A percentile compares a stretch with the other conserved stretches of the same genome.
Conservation (phyloP, 2,329 filamentous ascomycete genomes). For the Aureobasidium uvarum region DNA sequence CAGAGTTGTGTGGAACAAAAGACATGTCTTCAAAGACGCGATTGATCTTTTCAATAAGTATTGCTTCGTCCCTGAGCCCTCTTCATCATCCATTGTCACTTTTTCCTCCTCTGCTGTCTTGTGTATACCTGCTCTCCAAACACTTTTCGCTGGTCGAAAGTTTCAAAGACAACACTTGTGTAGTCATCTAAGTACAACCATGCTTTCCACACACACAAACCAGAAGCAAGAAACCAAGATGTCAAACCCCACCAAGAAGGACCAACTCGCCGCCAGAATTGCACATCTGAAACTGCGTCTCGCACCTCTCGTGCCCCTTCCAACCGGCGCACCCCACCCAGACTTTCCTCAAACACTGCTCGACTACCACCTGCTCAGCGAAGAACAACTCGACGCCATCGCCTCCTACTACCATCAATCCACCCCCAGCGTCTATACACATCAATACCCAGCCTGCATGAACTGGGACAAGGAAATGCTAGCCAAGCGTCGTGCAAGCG, state of each 20-base stretch:
- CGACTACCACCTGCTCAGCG: constrained; percentile 71
- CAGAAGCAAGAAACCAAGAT: not conserved
- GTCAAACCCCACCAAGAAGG: constrained; percentile 32
- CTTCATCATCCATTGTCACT: not conserved
- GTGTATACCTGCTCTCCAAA: not conserved
- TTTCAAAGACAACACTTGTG: not conserved
- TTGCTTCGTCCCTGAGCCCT: not conserved
- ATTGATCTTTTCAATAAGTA: not conserved
- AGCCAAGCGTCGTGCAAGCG: not conserved
- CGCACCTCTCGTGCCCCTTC: constrained; percentile 59
- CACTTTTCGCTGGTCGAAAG: constrained; percentile 25
- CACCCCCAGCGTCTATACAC: constrained; percentile 55
- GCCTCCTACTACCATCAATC: constrained; percentile 73
- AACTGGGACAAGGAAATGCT: constrained; percentile 49
- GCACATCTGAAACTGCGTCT: constrained; percentile 64
- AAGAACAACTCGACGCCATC: constrained; percentile 65
- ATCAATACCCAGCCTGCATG: constrained; percentile 67
- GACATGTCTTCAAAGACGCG: not conserved
- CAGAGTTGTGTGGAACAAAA: not conserved
- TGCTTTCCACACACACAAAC: not conserved
- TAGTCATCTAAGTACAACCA: not conserved
- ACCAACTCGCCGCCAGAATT: constrained; percentile 58
- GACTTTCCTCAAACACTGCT: constrained; percentile 66
- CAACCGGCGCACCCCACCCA: constrained; percentile 62
- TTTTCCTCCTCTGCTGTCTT: not conserved